Percentiles rank a stretch among this genome's conserved stretches.
phyloP scores from a whole-genome alignment of 208 protist species.

The Wallacemonas sp. region DNA sequence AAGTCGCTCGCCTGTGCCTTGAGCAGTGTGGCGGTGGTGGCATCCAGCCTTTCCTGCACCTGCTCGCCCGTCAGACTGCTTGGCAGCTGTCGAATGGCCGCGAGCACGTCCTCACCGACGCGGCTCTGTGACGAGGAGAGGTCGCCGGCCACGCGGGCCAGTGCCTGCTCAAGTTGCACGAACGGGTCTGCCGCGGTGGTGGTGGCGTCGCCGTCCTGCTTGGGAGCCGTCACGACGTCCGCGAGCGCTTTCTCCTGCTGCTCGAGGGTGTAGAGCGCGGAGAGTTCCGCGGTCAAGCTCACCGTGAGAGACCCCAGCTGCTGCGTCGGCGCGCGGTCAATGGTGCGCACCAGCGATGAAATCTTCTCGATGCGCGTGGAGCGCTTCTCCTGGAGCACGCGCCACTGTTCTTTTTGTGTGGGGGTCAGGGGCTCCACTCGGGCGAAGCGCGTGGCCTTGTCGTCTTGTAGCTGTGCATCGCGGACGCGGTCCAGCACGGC shows the following conservation, averaged over 20 bases:
- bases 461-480: constrained; percentile 7
- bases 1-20: constrained; percentile 36
- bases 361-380: constrained; percentile 8
- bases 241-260: constrained; percentile 7
- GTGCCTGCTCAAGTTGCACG: constrained; percentile 15
- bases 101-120: constrained; percentile 22
- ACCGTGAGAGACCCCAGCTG: not conserved
- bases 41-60: constrained; percentile 7
- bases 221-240: not conserved
- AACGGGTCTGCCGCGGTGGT: constrained; percentile 1
- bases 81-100: constrained; percentile 15
- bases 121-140: constrained; percentile 21
- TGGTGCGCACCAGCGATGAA: constrained; percentile 1
- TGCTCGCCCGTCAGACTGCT: constrained; percentile 11
- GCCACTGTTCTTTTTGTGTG: constrained; percentile 11
- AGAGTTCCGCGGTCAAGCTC: constrained; percentile 1
- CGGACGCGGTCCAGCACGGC: constrained; percentile 12
- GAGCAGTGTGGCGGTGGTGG: constrained; percentile 12
- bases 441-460: not conserved
- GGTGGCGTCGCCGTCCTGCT: not conserved
- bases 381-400: constrained; percentile 19
- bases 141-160: constrained; percentile 12
- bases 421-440: not conserved
- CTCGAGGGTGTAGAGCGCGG: constrained; percentile 4
- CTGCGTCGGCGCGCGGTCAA: not conserved